Evolutionary conservation across 352 stramenopile species (phyloP), one percentile per base, ranked within the genome.

Genomic region (Globisporangium barbulae): DNA sequence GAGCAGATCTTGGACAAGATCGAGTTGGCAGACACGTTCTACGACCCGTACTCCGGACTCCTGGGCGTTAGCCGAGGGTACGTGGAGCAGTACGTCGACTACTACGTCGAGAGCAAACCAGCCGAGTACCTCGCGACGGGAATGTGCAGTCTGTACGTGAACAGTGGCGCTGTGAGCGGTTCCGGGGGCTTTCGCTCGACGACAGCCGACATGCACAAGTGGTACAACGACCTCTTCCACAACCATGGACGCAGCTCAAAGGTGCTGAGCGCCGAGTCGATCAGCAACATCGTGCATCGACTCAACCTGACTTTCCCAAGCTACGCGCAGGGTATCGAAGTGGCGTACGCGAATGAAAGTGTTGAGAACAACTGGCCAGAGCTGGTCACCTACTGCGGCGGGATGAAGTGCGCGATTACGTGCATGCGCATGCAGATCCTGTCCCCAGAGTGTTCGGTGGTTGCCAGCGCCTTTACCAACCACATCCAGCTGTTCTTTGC

Each of bases 211-310:
- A 87, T 87, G 75, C 70, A 86, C 56, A 71, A 69, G 45, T 71
- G 82, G 55, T 89, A 81, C 62, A 61, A 63, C 17, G 79, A 89
- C 49, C 68, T 89, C 5, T 86, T 89, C 31, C 65, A 78, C 42
- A 64, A 67, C 5, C 71, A 63, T 12, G 79, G 77, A 0, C 58
- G 39, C 5, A 53, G 71, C 2, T 89, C 77, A 5, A 85, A 76
- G 52, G 60, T 89, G 10, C 65, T 89, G 19, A 69, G 59, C 10
- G 37, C 50, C 4, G 62, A 55, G 19, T 87, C 79, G 30, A 74
- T 89, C 35, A 63, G 60, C 9, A 64, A 75, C 53, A 76, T 89
- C 39, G 50, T 89, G 19, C 59, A 70, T 30, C 72, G 65, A 41
- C 69, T 69, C 15, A 86, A 86, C 50, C 71, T 72, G 1, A 41